Base-by-base conservation (phyloP, 208 protist genomes). In the Trypanosoma avium region DNA sequence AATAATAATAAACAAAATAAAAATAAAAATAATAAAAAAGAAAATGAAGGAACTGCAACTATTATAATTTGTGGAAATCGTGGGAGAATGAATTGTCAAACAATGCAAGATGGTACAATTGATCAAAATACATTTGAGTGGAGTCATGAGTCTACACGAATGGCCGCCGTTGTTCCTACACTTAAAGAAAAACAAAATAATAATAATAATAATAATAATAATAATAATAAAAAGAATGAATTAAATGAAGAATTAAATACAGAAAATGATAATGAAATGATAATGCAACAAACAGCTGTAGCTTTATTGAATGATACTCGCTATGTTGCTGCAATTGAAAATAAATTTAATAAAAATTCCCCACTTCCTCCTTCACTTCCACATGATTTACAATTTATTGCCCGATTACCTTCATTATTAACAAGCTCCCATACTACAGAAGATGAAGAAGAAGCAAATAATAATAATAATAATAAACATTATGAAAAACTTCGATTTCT, bases 31-130 rank as follows among this genome's bases (percentile, higher is more conserved):
- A 9, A 42, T 42, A 42, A 42, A 13, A 8, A 42, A 42, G 4
- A 42, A 42, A 15, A 42, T 3, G 7, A 42, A 9, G 7, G 7
- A 42, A 42, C 47, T 7, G 6, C 60, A 47, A 49, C 12, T 4
- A 66, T 86, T 21, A 65, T 60, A 12, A 55, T 86, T 24, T 90
- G 67, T 43, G 80, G 83, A 24, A 57, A 73, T n/a, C 61, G 57
- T 32, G 83, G 83, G 0, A 67, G 67, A 29, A 77, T 81, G 64
- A 67, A 66, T 10, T 73, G 78, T 56, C 54, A 61, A 38, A 61
- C 80, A 17, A 65, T 72, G 42, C 46, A 55, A 12, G 84, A 91
- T 62, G 84, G 84, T 65, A 84, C 82, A 17, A 81, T 81, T 30
- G 74, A 91, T 27, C 54, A 58, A 7, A 72, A 60, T 42, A 81